phyloP scores from a whole-genome alignment of 2,329 filamentous ascomycete species.

The Botrytis paeoniae region DNA sequence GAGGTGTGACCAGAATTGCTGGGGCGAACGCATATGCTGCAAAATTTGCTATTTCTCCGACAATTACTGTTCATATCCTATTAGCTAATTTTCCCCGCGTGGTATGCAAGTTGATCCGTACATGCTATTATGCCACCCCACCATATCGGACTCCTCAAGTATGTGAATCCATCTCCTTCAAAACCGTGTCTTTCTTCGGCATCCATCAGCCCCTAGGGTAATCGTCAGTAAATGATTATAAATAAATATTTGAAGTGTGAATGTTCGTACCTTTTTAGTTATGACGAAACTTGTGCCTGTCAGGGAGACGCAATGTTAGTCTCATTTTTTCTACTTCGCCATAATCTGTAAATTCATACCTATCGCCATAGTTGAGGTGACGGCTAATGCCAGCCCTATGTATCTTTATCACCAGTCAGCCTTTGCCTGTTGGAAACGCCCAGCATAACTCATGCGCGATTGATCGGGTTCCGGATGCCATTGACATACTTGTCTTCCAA shows the following conservation, averaged over 20 bases:
- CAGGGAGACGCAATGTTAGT: slow-evolving; percentile 17
- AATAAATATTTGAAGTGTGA: not conserved
- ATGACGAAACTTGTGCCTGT: slow-evolving; percentile 95
- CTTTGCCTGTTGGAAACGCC: slow-evolving; percentile 11
- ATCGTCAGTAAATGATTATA: not conserved
- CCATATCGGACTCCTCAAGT: slow-evolving; percentile 93
- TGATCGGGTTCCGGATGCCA: not conserved
- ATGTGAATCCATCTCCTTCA: slow-evolving; percentile 93
- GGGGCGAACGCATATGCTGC: slow-evolving; percentile 97
- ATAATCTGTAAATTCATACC: slow-evolving; percentile 48
- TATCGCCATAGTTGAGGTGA: slow-evolving; percentile 72
- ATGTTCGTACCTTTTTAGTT: slow-evolving; percentile 80
- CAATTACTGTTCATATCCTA: slow-evolving; percentile 60
- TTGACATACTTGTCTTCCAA: slow-evolving; percentile 47
- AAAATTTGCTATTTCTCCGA: slow-evolving; percentile 96
- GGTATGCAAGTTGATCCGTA: slow-evolving; percentile 47
- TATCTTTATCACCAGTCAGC: slow-evolving; percentile 53
- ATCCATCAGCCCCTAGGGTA: slow-evolving; percentile 75
- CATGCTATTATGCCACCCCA: slow-evolving; percentile 91
- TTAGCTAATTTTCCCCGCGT: slow-evolving; percentile 30
- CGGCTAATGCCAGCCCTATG: slow-evolving; percentile 71
- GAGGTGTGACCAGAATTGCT: slow-evolving; percentile 94
- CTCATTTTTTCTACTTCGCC: not conserved
- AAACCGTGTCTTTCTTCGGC: slow-evolving; percentile 91
- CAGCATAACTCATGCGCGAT: not conserved